phyloP scores from a whole-genome alignment of 2,329 filamentous ascomycete genomes.

The Sclerotinia subarctica region DNA sequence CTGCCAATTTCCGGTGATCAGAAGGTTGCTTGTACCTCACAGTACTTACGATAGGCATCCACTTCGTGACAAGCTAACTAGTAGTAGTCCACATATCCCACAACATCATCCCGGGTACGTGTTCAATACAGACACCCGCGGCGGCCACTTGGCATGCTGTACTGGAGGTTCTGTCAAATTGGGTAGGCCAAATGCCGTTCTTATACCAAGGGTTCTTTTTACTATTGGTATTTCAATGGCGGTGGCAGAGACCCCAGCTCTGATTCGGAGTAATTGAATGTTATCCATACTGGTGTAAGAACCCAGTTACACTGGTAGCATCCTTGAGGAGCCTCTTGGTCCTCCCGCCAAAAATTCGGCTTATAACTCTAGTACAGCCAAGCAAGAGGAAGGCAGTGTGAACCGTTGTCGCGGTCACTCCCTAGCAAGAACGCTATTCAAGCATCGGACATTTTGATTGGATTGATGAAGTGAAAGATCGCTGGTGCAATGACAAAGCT shows the following conservation, averaged over 20 bases:
- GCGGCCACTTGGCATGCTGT: background rate
- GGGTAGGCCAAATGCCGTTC: conserved; percentile 39
- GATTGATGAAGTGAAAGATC: background rate
- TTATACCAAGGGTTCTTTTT: conserved; percentile 24
- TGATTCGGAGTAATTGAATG: too few relatives aligned
- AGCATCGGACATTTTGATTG: background rate
- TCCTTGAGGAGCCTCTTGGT: background rate
- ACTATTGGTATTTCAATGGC: conserved; percentile 17
- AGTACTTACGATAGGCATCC: background rate
- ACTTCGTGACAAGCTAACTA: background rate
- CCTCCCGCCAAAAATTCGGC: background rate
- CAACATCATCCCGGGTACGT: background rate
- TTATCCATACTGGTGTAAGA: too few relatives aligned
- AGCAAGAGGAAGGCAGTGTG: background rate
- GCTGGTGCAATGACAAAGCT: background rate
- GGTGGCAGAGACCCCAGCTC: conserved; percentile 6
- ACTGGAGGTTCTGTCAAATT: background rate
- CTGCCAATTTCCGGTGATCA: background rate
- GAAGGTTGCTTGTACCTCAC: background rate
- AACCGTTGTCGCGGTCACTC: background rate
- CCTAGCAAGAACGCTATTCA: background rate
- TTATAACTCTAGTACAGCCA: background rate
- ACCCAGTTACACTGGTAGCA: too few relatives aligned
- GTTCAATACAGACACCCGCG: background rate
- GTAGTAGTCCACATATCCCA: background rate